These are phyloP conservation scores for Xylariomycetidae sp. DNA, from an alignment of 2,329 filamentous ascomycete genomes.

Conservation along the genomic window DNA sequence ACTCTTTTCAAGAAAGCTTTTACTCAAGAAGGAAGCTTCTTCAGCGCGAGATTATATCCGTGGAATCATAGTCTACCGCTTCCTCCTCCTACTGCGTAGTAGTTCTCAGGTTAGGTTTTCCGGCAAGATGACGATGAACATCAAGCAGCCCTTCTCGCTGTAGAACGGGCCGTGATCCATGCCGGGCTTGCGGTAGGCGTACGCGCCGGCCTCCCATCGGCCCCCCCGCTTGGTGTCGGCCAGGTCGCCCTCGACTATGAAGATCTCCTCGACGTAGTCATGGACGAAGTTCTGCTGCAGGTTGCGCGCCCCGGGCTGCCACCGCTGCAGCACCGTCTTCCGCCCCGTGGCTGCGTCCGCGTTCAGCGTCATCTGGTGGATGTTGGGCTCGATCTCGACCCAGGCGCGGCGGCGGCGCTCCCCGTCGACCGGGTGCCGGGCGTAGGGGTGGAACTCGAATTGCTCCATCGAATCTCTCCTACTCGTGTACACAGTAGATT, in stretches of 20 bases:
- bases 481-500: no score
- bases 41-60: no score
- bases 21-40: no score
- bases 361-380: constrained; percentile 33
- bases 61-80: no score
- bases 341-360: constrained; percentile 23
- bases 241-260: constrained; percentile 30
- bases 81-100: no score
- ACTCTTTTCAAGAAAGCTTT: no score
- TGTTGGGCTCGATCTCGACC: constrained; percentile 24
- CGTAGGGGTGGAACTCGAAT: constrained; percentile 1
- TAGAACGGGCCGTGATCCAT: constrained; percentile 36
- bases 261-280: constrained; percentile 34
- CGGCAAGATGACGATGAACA: constrained; percentile 21
- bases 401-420: constrained; percentile 10
- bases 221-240: constrained; percentile 26
- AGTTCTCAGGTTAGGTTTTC: no score
- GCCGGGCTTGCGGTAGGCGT: constrained; percentile 35
- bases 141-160: constrained; percentile 30
- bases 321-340: constrained; percentile 30
- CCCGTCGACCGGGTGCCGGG: not conserved
- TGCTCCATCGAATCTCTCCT: not conserved
- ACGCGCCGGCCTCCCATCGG: constrained; percentile 30
- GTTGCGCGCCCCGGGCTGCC: constrained; percentile 26
- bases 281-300: constrained; percentile 27